Conservation (phyloP, 345 rosid species). For the Citrus reticulata region DNA sequence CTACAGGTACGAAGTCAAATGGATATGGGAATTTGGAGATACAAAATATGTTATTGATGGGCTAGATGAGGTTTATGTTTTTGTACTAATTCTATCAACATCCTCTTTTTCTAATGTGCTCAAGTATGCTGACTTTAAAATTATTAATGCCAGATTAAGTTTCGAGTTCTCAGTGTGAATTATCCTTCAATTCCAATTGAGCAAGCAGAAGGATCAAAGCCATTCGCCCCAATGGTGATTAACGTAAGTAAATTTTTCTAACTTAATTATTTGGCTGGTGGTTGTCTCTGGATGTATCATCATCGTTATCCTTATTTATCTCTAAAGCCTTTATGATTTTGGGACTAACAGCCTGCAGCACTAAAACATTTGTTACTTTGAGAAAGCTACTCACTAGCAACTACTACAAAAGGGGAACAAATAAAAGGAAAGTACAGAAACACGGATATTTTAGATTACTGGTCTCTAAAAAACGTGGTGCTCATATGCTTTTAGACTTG, state of each 20-base stretch:
- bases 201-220: constrained; percentile 52
- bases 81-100: neutral
- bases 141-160: constrained; percentile 51
- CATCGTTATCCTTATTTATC: neutral
- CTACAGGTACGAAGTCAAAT: constrained; percentile 58
- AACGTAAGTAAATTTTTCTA: constrained; percentile 48
- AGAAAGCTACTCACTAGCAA: neutral
- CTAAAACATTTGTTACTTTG: neutral
- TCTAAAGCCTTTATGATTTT: neutral
- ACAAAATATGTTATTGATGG: constrained; percentile 50
- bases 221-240: constrained; percentile 89
- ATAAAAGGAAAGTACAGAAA: too few species aligned
- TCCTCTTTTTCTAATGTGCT: neutral
- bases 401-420: too few species aligned
- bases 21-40: constrained; percentile 64
- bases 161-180: constrained; percentile 53
- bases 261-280: neutral
- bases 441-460: too few species aligned
- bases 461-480: too few species aligned
- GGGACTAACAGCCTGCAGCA: neutral
- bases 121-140: neutral
- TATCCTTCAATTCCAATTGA: constrained; percentile 71
- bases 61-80: constrained; percentile 46
- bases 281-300: neutral
- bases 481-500: too few species aligned